Percentiles rank a stretch among this genome's conserved stretches.
Conservation (phyloP, 805 yeast species). For the Candida ovalis region DNA sequence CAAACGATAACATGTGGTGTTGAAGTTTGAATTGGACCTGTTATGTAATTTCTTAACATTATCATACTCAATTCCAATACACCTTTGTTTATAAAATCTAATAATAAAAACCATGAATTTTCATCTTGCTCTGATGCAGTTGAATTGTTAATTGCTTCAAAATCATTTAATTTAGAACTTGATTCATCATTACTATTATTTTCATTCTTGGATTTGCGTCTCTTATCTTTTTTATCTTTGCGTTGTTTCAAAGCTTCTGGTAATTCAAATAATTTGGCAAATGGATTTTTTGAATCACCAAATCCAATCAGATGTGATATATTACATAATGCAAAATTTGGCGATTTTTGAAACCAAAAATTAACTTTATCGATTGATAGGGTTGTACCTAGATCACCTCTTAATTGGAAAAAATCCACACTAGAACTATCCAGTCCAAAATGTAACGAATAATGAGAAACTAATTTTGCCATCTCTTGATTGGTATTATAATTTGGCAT, state of each 20-base stretch:
- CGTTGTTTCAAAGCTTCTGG: slow-evolving; percentile 71
- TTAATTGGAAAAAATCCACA: slow-evolving; percentile 53
- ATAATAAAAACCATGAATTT: slow-evolving; percentile 53
- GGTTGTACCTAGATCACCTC: slow-evolving; percentile 35
- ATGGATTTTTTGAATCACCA: slow-evolving; percentile 72
- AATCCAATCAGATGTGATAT: slow-evolving; percentile 73
- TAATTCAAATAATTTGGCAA: slow-evolving; percentile 67
- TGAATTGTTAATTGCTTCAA: slow-evolving; percentile 22
- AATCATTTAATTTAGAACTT: slow-evolving; percentile 10
- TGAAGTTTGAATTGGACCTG: slow-evolving; percentile 68
- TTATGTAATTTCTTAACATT: slow-evolving; percentile 60
- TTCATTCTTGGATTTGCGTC: slow-evolving; percentile 38
- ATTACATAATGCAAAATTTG: slow-evolving; percentile 73
- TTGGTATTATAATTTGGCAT: slow-evolving; percentile 54
- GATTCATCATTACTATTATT: slow-evolving; percentile 8
- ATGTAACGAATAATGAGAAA: slow-evolving; percentile 59
- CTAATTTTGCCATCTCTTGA: slow-evolving; percentile 54
- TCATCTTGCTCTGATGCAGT: slow-evolving; percentile 29
- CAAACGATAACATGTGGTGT: slow-evolving; percentile 74
- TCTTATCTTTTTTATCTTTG: slow-evolving; percentile 66
- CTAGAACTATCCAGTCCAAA: slow-evolving; percentile 67
- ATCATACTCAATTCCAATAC: slow-evolving; percentile 66
- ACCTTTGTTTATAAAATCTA: slow-evolving; percentile 55
- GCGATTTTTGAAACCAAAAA: slow-evolving; percentile 74
- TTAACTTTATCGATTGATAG: slow-evolving; percentile 45